These are phyloP conservation scores for Paramecium biaurelia DNA, from an alignment of 73 alveolate species.

Conservation along the genomic window DNA sequence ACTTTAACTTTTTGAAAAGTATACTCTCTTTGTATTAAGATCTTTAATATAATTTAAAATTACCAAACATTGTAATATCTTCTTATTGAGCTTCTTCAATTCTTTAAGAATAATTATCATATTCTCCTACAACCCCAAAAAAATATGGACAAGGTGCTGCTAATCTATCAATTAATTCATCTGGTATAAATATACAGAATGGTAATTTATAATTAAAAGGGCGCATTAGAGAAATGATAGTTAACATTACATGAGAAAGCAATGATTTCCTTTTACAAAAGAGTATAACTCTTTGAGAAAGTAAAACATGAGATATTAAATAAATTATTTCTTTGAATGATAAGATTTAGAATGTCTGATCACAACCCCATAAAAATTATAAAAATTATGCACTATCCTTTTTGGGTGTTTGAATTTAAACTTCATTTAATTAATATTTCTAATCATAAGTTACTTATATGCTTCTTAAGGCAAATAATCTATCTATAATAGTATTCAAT, in stretches of 20 bases:
- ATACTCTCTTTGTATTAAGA: background rate
- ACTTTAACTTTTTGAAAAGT: background rate
- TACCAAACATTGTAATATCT: background rate
- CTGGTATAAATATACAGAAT: background rate
- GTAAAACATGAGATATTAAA: background rate
- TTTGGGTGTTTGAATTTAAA: background rate
- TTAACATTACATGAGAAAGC: background rate
- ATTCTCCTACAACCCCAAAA: conserved; percentile 19
- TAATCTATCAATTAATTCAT: background rate
- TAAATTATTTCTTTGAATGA: background rate
- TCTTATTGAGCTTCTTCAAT: conserved; percentile 5
- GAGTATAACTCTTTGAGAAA: background rate
- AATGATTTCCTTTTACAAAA: background rate
- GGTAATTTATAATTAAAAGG: background rate
- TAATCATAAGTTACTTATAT: background rate
- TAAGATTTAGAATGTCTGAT: background rate
- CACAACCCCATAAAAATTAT: conserved; percentile 1
- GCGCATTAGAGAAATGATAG: background rate
- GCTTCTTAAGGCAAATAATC: background rate
- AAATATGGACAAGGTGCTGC: conserved; percentile 6
- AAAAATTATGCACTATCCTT: background rate
- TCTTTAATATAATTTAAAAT: background rate
- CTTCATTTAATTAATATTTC: background rate
- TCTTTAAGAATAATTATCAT: background rate
- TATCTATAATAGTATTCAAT: background rate